These are phyloP conservation scores for Phytophthora sansomeana DNA, from an alignment of 352 stramenopile species.

Conservation along the genomic window DNA sequence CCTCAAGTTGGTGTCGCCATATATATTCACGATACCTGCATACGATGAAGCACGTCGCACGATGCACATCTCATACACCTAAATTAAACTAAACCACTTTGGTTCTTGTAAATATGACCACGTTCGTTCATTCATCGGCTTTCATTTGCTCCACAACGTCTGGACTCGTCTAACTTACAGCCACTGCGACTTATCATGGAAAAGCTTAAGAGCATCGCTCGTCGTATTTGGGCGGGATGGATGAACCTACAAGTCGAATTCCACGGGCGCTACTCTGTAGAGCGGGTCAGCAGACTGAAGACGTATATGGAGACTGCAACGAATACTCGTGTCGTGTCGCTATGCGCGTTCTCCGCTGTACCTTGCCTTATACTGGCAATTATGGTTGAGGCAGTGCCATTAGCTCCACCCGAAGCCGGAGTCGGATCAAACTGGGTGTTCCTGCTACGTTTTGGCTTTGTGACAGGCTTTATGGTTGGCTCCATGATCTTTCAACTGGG, in stretches of 20 bases:
- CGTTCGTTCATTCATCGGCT: no score
- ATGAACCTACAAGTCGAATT: neutral
- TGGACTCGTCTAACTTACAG: no score
- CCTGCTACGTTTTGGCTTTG: conserved; percentile 18
- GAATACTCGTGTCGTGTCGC: neutral
- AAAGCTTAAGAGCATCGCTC: neutral
- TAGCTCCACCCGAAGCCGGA: conserved; percentile 19
- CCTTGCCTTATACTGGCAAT: conserved; percentile 18
- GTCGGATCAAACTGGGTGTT: conserved; percentile 24
- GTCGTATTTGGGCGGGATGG: neutral
- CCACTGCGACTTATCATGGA: no score
- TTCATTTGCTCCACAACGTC: no score
- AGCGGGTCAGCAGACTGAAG: neutral
- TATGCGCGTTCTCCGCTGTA: conserved; percentile 18
- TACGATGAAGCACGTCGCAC: no score
- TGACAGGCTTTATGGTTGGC: conserved; percentile 14
- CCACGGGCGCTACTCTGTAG: neutral
- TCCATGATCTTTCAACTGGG: conserved; percentile 28
- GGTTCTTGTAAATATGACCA: no score
- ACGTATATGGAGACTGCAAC: neutral
- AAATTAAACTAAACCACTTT: no score
- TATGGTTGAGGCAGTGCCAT: conserved; percentile 19
- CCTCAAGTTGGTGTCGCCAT: no score
- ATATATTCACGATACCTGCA: no score
- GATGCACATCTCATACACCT: no score